Evolutionary conservation across 805 yeast species (phyloP).

Genomic region (Cyberlindnera mycetangii): DNA sequence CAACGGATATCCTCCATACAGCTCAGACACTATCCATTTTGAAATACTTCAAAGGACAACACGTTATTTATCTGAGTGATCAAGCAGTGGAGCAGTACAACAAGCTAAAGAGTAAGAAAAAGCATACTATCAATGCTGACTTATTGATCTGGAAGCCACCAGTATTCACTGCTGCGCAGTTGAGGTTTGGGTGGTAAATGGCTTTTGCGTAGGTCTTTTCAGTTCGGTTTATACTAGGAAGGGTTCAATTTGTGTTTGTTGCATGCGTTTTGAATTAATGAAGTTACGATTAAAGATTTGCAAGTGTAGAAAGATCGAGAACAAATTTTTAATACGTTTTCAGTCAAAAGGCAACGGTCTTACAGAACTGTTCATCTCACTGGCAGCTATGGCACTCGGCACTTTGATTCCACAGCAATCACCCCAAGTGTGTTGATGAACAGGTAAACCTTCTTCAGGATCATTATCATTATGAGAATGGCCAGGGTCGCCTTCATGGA

Average conservation of each 20-base stretch:
- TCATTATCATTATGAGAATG: constrained; percentile 41
- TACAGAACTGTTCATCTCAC: constrained; percentile 42
- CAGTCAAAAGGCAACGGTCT: constrained; percentile 68
- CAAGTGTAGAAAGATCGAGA: not conserved
- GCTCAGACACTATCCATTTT: constrained; percentile 87
- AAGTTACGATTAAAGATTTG: not conserved
- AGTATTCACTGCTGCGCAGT: constrained; percentile 87
- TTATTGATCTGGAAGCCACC: constrained; percentile 92
- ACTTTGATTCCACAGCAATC: constrained; percentile 97
- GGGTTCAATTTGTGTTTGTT: no score
- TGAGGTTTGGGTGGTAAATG: constrained; percentile 87
- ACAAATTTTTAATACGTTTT: not conserved
- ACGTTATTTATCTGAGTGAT: constrained; percentile 80
- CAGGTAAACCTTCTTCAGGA: constrained; percentile 29
- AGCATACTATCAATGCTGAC: constrained; percentile 70
- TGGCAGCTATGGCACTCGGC: constrained; percentile 94
- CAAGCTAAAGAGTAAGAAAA: constrained; percentile 59
- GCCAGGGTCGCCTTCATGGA: constrained; percentile 30
- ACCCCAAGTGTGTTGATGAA: constrained; percentile 72
- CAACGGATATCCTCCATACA: constrained; percentile 92
- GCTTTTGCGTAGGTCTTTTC: not conserved
- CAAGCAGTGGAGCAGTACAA: constrained; percentile 77
- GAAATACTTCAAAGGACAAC: constrained; percentile 93
- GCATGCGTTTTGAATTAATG: not conserved
- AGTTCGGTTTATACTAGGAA: not conserved